A percentile compares a stretch with the other conserved stretches of the same genome.
phyloP scores from a whole-genome alignment of 768 basidiomycete genomes.

The Boletus sp. region DNA sequence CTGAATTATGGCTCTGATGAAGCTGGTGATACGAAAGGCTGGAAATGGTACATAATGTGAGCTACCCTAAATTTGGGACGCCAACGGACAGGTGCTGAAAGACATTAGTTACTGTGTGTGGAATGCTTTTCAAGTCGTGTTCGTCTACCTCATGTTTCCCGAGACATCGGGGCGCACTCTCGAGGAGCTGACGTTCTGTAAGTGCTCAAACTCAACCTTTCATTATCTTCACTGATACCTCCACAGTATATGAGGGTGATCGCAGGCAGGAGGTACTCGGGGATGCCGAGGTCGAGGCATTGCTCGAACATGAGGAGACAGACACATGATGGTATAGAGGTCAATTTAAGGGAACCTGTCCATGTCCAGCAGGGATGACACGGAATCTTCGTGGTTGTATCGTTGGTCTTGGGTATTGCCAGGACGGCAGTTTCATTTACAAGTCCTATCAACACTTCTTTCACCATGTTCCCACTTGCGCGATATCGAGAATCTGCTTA shows the following conservation, averaged over 20 bases:
- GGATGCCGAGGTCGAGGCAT: background rate
- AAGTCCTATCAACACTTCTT: too few species aligned
- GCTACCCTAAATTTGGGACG: background rate
- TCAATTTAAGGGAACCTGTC: background rate
- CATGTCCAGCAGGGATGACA: background rate
- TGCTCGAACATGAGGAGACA: background rate
- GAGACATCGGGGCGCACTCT: conserved; percentile 15
- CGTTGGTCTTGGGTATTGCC: background rate
- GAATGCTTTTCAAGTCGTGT: conserved; percentile 11
- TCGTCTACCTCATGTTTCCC: conserved; percentile 15
- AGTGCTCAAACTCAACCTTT: background rate
- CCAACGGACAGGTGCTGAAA: background rate
- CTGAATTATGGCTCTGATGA: background rate
- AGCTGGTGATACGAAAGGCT: background rate
- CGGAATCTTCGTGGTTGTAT: too few species aligned
- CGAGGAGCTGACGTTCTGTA: conserved; percentile 12
- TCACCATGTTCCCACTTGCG: too few species aligned
- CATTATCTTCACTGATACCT: background rate
- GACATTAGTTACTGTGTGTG: conserved; percentile 6
- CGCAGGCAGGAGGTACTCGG: background rate
- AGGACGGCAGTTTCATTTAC: too few species aligned
- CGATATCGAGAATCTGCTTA: too few species aligned
- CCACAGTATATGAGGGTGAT: conserved; percentile 5
- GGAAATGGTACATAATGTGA: conserved; percentile 14
- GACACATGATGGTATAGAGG: background rate